These are phyloP conservation scores for Prasinococcaceae sp. DNA, from an alignment of 139 green algal genomes.

Conservation along the genomic window DNA sequence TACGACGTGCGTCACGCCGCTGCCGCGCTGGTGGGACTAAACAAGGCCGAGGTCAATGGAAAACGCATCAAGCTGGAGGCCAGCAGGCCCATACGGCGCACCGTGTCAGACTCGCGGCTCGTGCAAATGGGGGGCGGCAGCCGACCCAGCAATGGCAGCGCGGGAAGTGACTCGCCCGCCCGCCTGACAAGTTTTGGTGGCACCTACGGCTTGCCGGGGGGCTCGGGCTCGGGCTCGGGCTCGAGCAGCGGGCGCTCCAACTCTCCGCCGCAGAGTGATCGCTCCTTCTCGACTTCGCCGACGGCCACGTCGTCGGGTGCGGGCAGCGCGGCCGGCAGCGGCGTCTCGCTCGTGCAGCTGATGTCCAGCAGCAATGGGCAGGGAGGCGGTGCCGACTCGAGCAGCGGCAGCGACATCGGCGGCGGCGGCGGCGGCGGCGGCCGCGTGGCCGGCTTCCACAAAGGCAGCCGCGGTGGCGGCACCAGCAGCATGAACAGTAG, in stretches of 20 bases:
- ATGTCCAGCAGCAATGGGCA: not conserved
- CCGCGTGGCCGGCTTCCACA: conserved; percentile 1
- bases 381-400: conserved; percentile 10
- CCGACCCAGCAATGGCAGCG: too few species aligned
- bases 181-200: too few species aligned
- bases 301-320: too few species aligned
- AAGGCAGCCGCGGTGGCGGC: conserved; percentile 13
- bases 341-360: not conserved
- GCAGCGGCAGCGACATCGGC: conserved; percentile 20
- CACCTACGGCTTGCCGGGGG: too few species aligned
- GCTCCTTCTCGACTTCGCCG: too few species aligned
- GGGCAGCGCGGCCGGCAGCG: too few species aligned
- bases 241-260: too few species aligned
- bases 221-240: too few species aligned
- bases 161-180: too few species aligned
- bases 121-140: too few species aligned
- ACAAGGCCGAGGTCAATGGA: conserved; percentile 20
- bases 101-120: too few species aligned
- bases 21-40: conserved; percentile 12
- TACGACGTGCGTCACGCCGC: conserved; percentile 52
- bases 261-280: too few species aligned
- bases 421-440: conserved; percentile 1
- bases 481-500: conserved; percentile 3
- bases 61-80: conserved; percentile 28
- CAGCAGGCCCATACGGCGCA: conserved; percentile 2